phyloP scores from a whole-genome alignment of 768 basidiomycete species.

The Crassisporium funariophilum region DNA sequence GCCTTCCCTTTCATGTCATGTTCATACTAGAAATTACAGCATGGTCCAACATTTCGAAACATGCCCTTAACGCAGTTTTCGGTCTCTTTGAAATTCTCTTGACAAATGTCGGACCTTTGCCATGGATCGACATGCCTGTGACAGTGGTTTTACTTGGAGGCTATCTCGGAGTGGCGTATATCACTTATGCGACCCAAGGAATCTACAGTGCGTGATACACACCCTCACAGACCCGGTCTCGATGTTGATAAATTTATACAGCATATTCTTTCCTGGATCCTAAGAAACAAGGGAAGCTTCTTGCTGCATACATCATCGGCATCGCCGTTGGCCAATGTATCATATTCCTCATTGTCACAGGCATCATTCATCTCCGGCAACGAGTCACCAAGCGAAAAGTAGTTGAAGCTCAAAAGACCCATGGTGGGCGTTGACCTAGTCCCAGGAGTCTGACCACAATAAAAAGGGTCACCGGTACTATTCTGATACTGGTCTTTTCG shows the following conservation, averaged over 20 bases:
- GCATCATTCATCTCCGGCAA: conserved; percentile 37
- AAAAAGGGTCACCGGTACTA: too few relatives aligned
- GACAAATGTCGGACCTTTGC: conserved; percentile 49
- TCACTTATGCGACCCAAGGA: conserved; percentile 58
- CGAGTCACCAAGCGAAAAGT: too few relatives aligned
- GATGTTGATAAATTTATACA: not conserved
- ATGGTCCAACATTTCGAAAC: conserved; percentile 60
- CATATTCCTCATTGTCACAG: conserved; percentile 52
- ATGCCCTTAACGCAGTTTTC: conserved; percentile 58
- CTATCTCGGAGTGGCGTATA: conserved; percentile 69
- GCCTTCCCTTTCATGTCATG: too few relatives aligned
- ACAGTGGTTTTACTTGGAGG: conserved; percentile 51
- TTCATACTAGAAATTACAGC: conserved; percentile 36
- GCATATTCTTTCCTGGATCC: conserved; percentile 71
- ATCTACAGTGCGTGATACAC: conserved; percentile 55
- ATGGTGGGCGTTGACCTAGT: too few relatives aligned
- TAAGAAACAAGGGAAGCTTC: conserved; percentile 33
- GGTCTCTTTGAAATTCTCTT: conserved; percentile 59
- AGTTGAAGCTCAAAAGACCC: too few relatives aligned
- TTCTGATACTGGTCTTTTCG: too few relatives aligned
- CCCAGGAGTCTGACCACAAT: too few relatives aligned
- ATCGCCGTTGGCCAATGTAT: conserved; percentile 53
- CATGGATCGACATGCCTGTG: conserved; percentile 50
- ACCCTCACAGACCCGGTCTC: not conserved
- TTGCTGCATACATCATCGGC: conserved; percentile 64